These are phyloP conservation scores for Crithidia mellificae DNA, from an alignment of 208 protist species.

Conservation along the genomic window DNA sequence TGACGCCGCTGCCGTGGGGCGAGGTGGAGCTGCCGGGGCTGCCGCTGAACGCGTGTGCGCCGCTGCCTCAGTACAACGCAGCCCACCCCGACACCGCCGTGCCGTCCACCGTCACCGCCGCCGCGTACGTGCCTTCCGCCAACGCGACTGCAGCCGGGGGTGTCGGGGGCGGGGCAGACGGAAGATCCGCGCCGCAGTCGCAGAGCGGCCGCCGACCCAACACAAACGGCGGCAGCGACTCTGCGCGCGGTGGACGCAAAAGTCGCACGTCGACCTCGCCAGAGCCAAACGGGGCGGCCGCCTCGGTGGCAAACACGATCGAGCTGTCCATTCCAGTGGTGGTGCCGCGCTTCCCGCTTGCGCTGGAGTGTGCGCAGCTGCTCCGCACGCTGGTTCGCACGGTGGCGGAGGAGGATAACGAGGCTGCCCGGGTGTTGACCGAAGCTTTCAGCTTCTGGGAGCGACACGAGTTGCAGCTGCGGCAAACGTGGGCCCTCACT, in stretches of 20 bases:
- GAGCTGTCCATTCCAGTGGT: slow-evolving; percentile 45
- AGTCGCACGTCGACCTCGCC: slow-evolving; percentile 2
- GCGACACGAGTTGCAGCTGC: slow-evolving; percentile 57
- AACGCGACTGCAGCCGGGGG: background rate
- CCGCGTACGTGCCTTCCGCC: slow-evolving; percentile 42
- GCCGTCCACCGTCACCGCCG: slow-evolving; percentile 22
- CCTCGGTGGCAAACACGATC: slow-evolving; percentile 1
- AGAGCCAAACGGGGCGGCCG: background rate
- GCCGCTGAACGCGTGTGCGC: slow-evolving; percentile 50
- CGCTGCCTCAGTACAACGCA: slow-evolving; percentile 62
- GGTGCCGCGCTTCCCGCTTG: slow-evolving; percentile 51
- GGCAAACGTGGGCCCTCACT: slow-evolving; percentile 62
- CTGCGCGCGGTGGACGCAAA: background rate
- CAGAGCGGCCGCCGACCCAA: slow-evolving; percentile 6
- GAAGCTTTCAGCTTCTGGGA: slow-evolving; percentile 55
- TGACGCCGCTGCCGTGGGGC: slow-evolving; percentile 31
- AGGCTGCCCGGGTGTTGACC: slow-evolving; percentile 46
- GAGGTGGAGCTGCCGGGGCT: slow-evolving; percentile 69
- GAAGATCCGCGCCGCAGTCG: too few species aligned
- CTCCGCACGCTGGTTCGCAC: slow-evolving; percentile 51
- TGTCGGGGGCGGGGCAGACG: background rate
- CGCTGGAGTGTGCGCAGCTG: slow-evolving; percentile 63
- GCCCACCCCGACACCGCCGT: slow-evolving; percentile 47
- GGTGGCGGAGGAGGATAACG: slow-evolving; percentile 40
- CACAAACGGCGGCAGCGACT: background rate